Evolutionary conservation across 1,284 basidiomycete genomes (phyloP).

Genomic region (Naganishia sp.): DNA sequence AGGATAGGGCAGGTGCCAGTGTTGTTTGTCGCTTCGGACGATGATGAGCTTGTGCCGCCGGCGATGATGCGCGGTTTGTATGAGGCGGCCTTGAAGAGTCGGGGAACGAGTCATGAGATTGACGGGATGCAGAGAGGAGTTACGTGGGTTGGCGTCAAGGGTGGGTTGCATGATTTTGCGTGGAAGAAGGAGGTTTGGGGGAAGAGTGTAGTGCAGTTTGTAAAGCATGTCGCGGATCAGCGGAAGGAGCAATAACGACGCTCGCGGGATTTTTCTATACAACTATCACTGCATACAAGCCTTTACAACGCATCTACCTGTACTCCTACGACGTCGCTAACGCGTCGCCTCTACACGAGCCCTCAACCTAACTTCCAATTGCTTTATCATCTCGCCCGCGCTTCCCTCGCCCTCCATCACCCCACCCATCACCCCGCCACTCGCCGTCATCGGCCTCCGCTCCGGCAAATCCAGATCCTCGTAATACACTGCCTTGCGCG

Average conservation of each 20-base stretch:
- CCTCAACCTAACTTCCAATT: constrained; percentile 31
- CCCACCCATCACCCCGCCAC: constrained; percentile 29
- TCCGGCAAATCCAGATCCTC: constrained; percentile 31
- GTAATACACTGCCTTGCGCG: constrained; percentile 32
- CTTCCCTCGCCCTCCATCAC: constrained; percentile 14
- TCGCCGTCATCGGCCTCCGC: constrained; percentile 31
- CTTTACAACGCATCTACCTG: neutral
- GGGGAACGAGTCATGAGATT: neutral
- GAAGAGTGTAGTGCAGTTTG: constrained; percentile 47
- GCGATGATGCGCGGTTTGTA: constrained; percentile 54
- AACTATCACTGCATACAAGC: neutral
- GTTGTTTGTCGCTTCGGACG: constrained; percentile 54
- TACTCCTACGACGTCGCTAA: neutral
- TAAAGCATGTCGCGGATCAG: constrained; percentile 32
- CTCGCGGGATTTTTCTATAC: neutral
- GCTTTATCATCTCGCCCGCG: constrained; percentile 31
- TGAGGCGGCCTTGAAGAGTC: constrained; percentile 29
- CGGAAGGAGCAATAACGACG: neutral
- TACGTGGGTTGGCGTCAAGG: constrained; percentile 45
- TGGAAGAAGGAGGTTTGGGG: constrained; percentile 55
- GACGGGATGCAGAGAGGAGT: neutral
- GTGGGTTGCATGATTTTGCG: constrained; percentile 57
- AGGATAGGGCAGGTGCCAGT: constrained; percentile 36
- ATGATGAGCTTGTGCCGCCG: constrained; percentile 59
- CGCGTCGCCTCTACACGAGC: constrained; percentile 30